Evolutionary conservation across 176 grass and related monocot species (phyloP).

Genomic region (Oryza longistaminata): DNA sequence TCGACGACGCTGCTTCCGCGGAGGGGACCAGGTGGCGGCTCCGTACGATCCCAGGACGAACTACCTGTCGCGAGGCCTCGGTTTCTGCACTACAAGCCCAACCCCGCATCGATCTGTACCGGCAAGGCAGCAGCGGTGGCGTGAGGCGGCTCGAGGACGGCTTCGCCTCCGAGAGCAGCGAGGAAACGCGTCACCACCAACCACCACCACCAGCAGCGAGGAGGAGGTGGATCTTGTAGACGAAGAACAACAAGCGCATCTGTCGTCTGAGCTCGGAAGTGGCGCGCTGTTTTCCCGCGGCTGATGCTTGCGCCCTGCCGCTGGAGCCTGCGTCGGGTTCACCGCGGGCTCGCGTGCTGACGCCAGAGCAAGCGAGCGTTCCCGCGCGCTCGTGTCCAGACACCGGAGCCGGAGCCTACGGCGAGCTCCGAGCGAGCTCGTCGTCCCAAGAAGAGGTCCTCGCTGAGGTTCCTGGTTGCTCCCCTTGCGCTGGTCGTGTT

Average conservation of each 20-base stretch:
- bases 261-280: neutral
- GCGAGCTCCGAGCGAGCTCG: neutral
- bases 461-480: constrained; percentile 34
- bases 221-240: constrained; percentile 29
- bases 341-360: neutral
- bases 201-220: constrained; percentile 10
- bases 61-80: constrained; percentile 83
- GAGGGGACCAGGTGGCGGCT: constrained; percentile 27
- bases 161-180: constrained; percentile 63
- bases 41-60: constrained; percentile 90
- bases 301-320: neutral
- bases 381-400: neutral
- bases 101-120: constrained; percentile 51
- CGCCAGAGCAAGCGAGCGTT: neutral
- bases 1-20: neutral
- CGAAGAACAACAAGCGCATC: constrained; percentile 34
- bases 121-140: neutral
- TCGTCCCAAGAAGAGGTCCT: constrained; percentile 24
- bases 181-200: constrained; percentile 35
- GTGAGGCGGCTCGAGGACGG: constrained; percentile 53
- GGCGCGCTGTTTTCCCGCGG: neutral
- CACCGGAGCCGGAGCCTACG: constrained; percentile 10
- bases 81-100: constrained; percentile 82
- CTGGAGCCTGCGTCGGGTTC: neutral
- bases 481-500: constrained; percentile 49